phyloP scores from a whole-genome alignment of 768 basidiomycete species.

The Clavulina sp. region DNA sequence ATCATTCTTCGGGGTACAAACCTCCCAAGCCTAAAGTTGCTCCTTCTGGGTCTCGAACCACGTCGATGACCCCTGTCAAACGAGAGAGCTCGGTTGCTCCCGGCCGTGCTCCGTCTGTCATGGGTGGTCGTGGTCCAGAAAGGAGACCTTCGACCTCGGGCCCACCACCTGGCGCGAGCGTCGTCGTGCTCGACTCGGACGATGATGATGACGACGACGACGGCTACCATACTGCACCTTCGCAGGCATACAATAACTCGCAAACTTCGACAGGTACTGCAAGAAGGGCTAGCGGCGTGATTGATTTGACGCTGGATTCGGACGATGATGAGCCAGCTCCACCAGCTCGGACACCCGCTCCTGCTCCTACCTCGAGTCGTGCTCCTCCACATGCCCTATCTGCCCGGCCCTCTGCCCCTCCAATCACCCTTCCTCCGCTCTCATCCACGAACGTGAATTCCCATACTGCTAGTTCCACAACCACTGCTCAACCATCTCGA shows the following conservation, averaged over 20 bases:
- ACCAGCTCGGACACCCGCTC: slow-evolving; percentile 16
- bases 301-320: slow-evolving; percentile 70
- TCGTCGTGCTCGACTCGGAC: slow-evolving; percentile 52
- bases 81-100: background rate
- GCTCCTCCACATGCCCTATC: no score
- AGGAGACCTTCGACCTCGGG: background rate
- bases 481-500: no score
- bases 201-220: slow-evolving; percentile 57
- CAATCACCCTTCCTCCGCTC: no score
- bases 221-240: slow-evolving; percentile 36
- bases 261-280: slow-evolving; percentile 12
- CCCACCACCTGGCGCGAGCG: slow-evolving; percentile 29
- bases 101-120: background rate
- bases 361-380: no score
- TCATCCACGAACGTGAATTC: no score
- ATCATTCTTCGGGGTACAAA: slow-evolving; percentile 57
- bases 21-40: slow-evolving; percentile 1
- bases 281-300: slow-evolving; percentile 37
- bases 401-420: no score
- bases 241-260: slow-evolving; percentile 17
- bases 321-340: slow-evolving; percentile 41
- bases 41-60: background rate
- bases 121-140: background rate
- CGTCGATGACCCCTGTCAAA: background rate
- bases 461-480: no score